Conservation (phyloP, 306 rosid species). For the Pueraria montana region DNA sequence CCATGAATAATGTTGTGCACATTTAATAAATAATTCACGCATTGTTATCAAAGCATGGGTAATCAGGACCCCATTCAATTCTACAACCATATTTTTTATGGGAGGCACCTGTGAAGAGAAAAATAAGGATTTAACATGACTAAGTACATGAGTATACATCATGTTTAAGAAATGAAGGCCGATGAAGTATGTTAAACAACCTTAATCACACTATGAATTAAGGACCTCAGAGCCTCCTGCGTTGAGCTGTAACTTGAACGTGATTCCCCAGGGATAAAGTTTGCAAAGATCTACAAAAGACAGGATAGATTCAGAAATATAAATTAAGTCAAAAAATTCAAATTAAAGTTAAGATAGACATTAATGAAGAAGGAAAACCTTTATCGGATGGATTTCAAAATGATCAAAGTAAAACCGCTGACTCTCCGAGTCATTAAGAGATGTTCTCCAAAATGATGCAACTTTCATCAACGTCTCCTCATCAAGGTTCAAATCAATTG, state of each 20-base stretch:
- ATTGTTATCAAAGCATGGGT: constrained; percentile 93
- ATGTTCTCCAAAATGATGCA: constrained; percentile 92
- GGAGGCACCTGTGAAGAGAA: constrained; percentile 80
- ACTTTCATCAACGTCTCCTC: constrained; percentile 92
- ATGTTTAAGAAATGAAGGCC: constrained; percentile 15
- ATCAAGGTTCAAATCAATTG: constrained; percentile 90
- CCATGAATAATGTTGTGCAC: constrained; percentile 98
- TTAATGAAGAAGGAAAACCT: constrained; percentile 63
- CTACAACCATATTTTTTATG: constrained; percentile 85
- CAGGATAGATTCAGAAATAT: constrained; percentile 40
- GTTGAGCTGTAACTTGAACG: constrained; percentile 88
- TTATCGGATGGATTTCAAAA: constrained; percentile 95
- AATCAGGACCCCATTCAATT: constrained; percentile 90
- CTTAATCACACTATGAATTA: constrained; percentile 94
- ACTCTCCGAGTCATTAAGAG: constrained; percentile 76
- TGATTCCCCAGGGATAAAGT: constrained; percentile 89
- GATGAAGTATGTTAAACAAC: constrained; percentile 52
- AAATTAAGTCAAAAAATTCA: constrained; percentile 33
- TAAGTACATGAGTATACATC: constrained; percentile 20
- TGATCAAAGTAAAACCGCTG: constrained; percentile 87
- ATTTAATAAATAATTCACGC: constrained; percentile 83
- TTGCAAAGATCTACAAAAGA: constrained; percentile 78
- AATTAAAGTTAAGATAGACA: constrained; percentile 25
- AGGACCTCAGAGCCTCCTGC: constrained; percentile 91
- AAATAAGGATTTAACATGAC: constrained; percentile 15